Percentiles rank a stretch among this genome's conserved stretches.
phyloP scores from a whole-genome alignment of 2,329 filamentous ascomycete genomes.

The Elsinoe arachidis region DNA sequence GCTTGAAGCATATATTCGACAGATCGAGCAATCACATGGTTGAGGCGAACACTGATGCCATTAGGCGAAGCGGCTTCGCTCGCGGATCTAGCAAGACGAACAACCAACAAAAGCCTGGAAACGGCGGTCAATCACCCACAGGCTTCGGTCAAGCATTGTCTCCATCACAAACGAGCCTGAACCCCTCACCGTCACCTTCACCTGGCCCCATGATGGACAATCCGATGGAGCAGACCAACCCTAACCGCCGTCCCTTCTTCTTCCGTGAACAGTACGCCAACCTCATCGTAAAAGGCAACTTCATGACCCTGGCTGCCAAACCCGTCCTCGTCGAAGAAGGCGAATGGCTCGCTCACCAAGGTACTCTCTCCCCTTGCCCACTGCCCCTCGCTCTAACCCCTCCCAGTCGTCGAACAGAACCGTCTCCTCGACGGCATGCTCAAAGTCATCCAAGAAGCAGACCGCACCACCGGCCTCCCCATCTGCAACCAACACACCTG shows the following conservation, averaged over 20 bases:
- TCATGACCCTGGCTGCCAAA: slow-evolving; percentile 87
- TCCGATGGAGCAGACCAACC: slow-evolving; percentile 28
- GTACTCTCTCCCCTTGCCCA: slow-evolving; percentile 42
- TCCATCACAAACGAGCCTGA: slow-evolving; percentile 13
- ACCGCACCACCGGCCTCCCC: slow-evolving; percentile 61
- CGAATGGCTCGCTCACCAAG: slow-evolving; percentile 93
- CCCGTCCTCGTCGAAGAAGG: slow-evolving; percentile 89
- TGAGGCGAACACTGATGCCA: neutral
- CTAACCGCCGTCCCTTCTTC: slow-evolving; percentile 63
- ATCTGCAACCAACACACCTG: slow-evolving; percentile 81
- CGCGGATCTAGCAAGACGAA: slow-evolving; percentile 34
- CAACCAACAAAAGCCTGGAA: slow-evolving; percentile 29
- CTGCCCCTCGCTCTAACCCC: neutral
- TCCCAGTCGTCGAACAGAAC: slow-evolving; percentile 80
- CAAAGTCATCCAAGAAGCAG: slow-evolving; percentile 76
- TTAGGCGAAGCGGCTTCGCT: slow-evolving; percentile 34
- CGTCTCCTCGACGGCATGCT: slow-evolving; percentile 83
- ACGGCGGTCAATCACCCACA: slow-evolving; percentile 19
- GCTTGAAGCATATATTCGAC: slow-evolving; percentile 3
- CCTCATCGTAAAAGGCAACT: slow-evolving; percentile 93
- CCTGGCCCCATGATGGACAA: slow-evolving; percentile 63
- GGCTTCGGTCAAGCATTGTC: slow-evolving; percentile 23
- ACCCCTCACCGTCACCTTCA: slow-evolving; percentile 37
- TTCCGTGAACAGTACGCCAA: slow-evolving; percentile 66
- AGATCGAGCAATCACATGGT: neutral